phyloP scores from a whole-genome alignment of 2,329 filamentous ascomycete genomes.

The Cladosporium sp. region DNA sequence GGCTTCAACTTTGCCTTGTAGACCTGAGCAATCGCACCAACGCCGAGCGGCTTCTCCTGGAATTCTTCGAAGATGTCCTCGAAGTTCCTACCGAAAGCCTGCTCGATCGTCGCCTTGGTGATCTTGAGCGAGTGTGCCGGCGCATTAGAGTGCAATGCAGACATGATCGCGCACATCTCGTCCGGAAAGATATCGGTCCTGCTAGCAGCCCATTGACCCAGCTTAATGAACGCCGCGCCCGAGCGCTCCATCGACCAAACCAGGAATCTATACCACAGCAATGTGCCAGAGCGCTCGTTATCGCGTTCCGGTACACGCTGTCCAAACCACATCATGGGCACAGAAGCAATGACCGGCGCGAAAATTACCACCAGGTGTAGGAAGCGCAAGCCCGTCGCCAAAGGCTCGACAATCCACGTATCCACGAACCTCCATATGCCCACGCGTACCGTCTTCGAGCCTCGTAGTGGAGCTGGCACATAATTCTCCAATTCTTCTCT shows the following conservation, averaged over 20 bases:
- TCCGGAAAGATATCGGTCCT: constrained; percentile 93
- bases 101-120: constrained; percentile 76
- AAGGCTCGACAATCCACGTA: constrained; percentile 72
- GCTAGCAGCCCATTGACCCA: constrained; percentile 98
- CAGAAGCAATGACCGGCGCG: constrained; percentile 78
- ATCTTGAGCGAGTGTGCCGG: constrained; percentile 82
- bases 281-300: constrained; percentile 74
- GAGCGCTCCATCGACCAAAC: constrained; percentile 88
- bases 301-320: constrained; percentile 61
- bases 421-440: constrained; percentile 68
- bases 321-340: constrained; percentile 82
- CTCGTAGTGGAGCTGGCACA: constrained; percentile 62
- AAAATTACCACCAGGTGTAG: constrained; percentile 85
- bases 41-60: constrained; percentile 81
- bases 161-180: constrained; percentile 91
- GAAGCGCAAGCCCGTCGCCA: constrained; percentile 86
- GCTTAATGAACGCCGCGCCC: constrained; percentile 96
- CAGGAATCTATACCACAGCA: constrained; percentile 94
- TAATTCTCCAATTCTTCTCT: constrained; percentile 72
- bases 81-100: constrained; percentile 79
- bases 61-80: constrained; percentile 97
- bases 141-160: constrained; percentile 88
- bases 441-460: constrained; percentile 59
- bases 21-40: constrained; percentile 95
- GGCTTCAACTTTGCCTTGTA: constrained; percentile 92